phyloP scores from a whole-genome alignment of 441 rosid genomes.

The Corymbia citriodora region DNA sequence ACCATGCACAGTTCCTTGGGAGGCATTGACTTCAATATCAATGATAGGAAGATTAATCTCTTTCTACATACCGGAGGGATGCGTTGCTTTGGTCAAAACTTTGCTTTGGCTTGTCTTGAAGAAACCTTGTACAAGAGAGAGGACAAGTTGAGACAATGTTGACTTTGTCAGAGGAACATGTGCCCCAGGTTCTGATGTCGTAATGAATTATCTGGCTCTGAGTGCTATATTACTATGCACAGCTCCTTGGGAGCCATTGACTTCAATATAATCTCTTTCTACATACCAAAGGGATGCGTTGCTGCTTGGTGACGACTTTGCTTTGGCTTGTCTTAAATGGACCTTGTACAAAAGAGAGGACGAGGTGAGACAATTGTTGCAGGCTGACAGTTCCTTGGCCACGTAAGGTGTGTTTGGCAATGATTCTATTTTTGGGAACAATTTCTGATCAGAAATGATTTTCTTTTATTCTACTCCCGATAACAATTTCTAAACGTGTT shows the following conservation, averaged over 20 bases:
- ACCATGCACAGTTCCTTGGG: not conserved
- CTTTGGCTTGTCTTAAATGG: not conserved
- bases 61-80: not conserved
- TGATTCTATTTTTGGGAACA: too few relatives aligned
- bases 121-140: too few relatives aligned
- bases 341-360: not conserved
- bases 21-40: not conserved
- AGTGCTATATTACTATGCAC: not conserved
- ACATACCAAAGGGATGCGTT: not conserved
- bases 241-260: not conserved
- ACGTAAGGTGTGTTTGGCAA: too few relatives aligned
- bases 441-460: too few relatives aligned
- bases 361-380: not conserved
- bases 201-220: not conserved
- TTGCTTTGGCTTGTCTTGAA: not conserved
- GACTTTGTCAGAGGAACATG: too few relatives aligned
- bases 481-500: too few relatives aligned
- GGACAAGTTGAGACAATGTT: too few relatives aligned
- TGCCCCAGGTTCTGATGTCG: not conserved
- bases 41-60: not conserved
- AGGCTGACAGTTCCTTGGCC: too few relatives aligned
- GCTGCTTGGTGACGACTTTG: not conserved
- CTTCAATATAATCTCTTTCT: not conserved
- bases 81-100: not conserved
- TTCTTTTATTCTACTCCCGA: too few relatives aligned